A percentile compares a stretch with the other conserved stretches of the same genome.
phyloP scores from a whole-genome alignment of 257 asterid species.

The Petrea volubilis region DNA sequence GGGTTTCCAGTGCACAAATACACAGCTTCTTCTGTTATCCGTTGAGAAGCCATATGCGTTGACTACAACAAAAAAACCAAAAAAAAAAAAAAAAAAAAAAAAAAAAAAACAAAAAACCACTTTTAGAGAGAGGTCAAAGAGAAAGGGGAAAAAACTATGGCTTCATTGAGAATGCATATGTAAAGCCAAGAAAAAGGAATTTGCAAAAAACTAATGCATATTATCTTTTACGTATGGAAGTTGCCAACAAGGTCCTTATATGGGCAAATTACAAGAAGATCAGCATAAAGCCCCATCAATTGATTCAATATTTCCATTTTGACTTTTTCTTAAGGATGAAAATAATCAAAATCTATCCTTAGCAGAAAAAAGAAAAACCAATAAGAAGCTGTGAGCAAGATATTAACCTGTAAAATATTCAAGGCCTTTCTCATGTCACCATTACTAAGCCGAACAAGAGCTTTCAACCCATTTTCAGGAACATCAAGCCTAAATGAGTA shows the following conservation, averaged over 20 bases:
- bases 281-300: background rate
- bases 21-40: conserved; percentile 91
- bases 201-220: background rate
- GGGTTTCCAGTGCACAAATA: conserved; percentile 98
- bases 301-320: background rate
- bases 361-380: conserved; percentile 11
- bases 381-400: conserved; percentile 22
- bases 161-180: background rate
- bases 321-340: conserved; percentile 9
- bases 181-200: background rate
- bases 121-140: conserved; percentile 20
- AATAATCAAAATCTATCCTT: background rate
- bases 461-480: conserved; percentile 82
- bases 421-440: conserved; percentile 99
- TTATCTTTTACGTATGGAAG: background rate
- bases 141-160: background rate
- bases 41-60: conserved; percentile 95
- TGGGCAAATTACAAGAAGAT: background rate
- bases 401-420: conserved; percentile 86
- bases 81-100: conserved; percentile 18
- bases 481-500: conserved; percentile 75
- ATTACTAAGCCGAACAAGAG: conserved; percentile 84
- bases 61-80: conserved; percentile 77
- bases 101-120: conserved; percentile 16
- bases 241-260: background rate